phyloP scores from a whole-genome alignment of 2,329 filamentous ascomycete species.

The Daldinia sp. region DNA sequence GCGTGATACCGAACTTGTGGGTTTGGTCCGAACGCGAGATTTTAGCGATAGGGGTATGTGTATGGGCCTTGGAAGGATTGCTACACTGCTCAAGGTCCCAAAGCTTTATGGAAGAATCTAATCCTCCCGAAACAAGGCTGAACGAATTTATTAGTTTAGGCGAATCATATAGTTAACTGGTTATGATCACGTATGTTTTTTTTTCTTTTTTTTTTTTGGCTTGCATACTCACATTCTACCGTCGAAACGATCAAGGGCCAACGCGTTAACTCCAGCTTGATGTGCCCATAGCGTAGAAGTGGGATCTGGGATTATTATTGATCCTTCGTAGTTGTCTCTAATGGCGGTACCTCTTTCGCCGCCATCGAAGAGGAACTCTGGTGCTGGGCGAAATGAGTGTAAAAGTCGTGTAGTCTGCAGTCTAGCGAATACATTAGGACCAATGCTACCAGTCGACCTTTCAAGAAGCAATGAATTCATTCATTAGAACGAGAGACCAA shows the following conservation, averaged over 20 bases:
- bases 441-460: slow-evolving; percentile 74
- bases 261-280: slow-evolving; percentile 77
- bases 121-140: slow-evolving; percentile 83
- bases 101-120: slow-evolving; percentile 82
- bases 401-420: slow-evolving; percentile 72
- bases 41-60: slow-evolving; percentile 62
- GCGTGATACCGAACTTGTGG: slow-evolving; percentile 77
- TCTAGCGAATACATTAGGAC: slow-evolving; percentile 69
- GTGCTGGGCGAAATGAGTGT: slow-evolving; percentile 72
- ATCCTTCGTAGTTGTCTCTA: slow-evolving; percentile 38
- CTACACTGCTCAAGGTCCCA: slow-evolving; percentile 80
- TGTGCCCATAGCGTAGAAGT: slow-evolving; percentile 68
- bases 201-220: background rate
- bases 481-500: slow-evolving; percentile 37
- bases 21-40: slow-evolving; percentile 55
- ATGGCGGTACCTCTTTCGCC: slow-evolving; percentile 53
- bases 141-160: slow-evolving; percentile 46
- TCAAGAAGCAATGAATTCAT: slow-evolving; percentile 82
- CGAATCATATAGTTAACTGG: background rate
- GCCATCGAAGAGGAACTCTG: slow-evolving; percentile 75
- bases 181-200: background rate
- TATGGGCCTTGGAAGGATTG: slow-evolving; percentile 55
- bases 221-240: slow-evolving; percentile 69
- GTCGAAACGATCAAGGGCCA: slow-evolving; percentile 84
- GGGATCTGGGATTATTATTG: slow-evolving; percentile 42